Percentiles rank a stretch among this genome's conserved stretches.
These are phyloP conservation scores for Trichoderma gamsii DNA, from an alignment of 495 filamentous ascomycete genomes.

Conservation along the genomic window DNA sequence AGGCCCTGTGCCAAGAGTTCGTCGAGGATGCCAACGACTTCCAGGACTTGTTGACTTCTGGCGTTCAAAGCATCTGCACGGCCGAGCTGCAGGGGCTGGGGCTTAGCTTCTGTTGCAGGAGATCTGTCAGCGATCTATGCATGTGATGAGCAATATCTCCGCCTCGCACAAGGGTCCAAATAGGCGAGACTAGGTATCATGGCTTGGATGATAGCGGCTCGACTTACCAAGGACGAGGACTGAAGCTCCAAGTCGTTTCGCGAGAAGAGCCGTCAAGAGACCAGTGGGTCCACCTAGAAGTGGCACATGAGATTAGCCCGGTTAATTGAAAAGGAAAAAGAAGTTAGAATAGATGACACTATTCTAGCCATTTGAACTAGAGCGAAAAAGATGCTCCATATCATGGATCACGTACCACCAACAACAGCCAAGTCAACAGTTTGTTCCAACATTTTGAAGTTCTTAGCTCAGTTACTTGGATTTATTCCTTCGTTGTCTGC, in stretches of 20 bases:
- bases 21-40: conserved; percentile 23
- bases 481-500: no score
- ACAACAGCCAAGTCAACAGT: background rate
- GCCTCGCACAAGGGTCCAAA: background rate
- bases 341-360: background rate
- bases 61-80: conserved; percentile 28
- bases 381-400: background rate
- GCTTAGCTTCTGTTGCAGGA: conserved; percentile 21
- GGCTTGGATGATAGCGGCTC: no score
- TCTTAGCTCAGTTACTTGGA: no score
- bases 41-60: conserved; percentile 25
- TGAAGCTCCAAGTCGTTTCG: conserved; percentile 21
- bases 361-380: background rate
- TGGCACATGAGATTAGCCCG: background rate
- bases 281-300: conserved; percentile 23
- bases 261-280: conserved; percentile 23
- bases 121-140: background rate
- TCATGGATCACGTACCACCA: background rate
- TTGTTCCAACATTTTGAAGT: background rate
- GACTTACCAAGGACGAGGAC: conserved; percentile 22
- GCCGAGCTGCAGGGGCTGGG: conserved; percentile 22
- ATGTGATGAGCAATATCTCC: no score
- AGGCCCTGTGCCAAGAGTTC: conserved; percentile 22
- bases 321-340: background rate
- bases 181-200: background rate